phyloP scores from a whole-genome alignment of 106 monocot species.

The Acanthochlamys bracteata region DNA sequence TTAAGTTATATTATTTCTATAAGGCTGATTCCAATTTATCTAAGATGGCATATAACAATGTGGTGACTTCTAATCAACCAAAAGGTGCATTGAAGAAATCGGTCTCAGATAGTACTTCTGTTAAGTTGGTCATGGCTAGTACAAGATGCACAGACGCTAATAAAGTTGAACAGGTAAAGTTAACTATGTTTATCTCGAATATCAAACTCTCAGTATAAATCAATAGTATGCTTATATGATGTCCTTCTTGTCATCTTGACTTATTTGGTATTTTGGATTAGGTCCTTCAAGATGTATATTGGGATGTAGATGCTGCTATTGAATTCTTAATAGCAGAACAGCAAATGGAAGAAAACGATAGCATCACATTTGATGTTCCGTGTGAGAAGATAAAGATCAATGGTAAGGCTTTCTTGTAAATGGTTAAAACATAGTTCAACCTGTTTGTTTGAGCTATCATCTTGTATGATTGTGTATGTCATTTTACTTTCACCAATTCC shows the following conservation, averaged over 20 bases:
- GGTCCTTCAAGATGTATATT: slow-evolving; percentile 67
- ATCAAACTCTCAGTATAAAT: neutral
- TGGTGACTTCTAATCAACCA: slow-evolving; percentile 17
- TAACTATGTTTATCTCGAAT: neutral
- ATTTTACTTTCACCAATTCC: too few relatives aligned
- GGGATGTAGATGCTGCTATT: slow-evolving; percentile 79
- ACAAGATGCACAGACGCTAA: slow-evolving; percentile 40
- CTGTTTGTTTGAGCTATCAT: too few relatives aligned
- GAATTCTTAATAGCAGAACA: slow-evolving; percentile 75
- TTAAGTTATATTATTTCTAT: slow-evolving; percentile 3
- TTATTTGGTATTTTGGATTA: slow-evolving; percentile 5
- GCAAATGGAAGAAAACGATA: slow-evolving; percentile 8
- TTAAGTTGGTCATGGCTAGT: slow-evolving; percentile 66
- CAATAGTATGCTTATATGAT: too few relatives aligned
- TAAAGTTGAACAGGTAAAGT: slow-evolving; percentile 47
- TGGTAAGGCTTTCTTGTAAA: slow-evolving; percentile 4
- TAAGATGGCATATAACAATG: slow-evolving; percentile 11
- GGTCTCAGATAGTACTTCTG: slow-evolving; percentile 19
- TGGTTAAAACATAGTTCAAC: too few relatives aligned
- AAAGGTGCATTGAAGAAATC: slow-evolving; percentile 16
- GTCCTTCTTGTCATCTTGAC: too few relatives aligned
- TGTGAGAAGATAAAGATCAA: neutral
- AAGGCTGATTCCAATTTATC: slow-evolving; percentile 57
- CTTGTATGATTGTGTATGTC: too few relatives aligned
- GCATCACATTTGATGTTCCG: slow-evolving; percentile 7